phyloP scores from a whole-genome alignment of 768 basidiomycete species.

The Amanita rimosa region DNA sequence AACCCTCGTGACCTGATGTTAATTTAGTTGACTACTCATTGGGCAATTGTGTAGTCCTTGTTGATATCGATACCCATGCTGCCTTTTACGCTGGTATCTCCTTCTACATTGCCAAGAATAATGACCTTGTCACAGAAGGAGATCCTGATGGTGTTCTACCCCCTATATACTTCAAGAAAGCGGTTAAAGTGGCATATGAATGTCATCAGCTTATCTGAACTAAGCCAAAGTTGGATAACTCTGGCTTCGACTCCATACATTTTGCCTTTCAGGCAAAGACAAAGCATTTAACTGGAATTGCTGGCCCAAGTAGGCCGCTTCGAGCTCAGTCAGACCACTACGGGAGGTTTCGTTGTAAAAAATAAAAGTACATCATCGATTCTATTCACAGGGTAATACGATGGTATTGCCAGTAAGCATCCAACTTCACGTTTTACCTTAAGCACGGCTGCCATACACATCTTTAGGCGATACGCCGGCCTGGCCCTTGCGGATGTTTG shows the following conservation, averaged over 20 bases:
- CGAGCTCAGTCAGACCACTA: too few species aligned
- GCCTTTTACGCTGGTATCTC: constrained; percentile 1
- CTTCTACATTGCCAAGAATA: constrained; percentile 1
- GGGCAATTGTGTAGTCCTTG: background rate
- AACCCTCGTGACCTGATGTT: background rate
- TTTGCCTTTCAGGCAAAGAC: too few species aligned
- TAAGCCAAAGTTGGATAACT: background rate
- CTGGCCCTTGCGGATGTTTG: constrained; percentile 78
- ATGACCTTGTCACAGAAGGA: background rate
- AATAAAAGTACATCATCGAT: background rate
- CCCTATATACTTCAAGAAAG: background rate
- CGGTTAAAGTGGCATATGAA: constrained; percentile 1
- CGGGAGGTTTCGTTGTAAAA: background rate
- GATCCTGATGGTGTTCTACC: background rate
- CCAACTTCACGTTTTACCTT: constrained; percentile 1
- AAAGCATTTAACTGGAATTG: too few species aligned
- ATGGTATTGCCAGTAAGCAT: background rate
- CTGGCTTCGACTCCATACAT: too few species aligned
- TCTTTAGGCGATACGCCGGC: constrained; percentile 67
- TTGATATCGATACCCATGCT: constrained; percentile 1
- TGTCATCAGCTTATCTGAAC: background rate
- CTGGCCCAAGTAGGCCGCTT: background rate
- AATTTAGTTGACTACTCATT: background rate
- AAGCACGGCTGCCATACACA: constrained; percentile 63
- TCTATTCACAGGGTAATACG: background rate